phyloP scores from a whole-genome alignment of 768 basidiomycete species.

The Lyophyllum semitale region DNA sequence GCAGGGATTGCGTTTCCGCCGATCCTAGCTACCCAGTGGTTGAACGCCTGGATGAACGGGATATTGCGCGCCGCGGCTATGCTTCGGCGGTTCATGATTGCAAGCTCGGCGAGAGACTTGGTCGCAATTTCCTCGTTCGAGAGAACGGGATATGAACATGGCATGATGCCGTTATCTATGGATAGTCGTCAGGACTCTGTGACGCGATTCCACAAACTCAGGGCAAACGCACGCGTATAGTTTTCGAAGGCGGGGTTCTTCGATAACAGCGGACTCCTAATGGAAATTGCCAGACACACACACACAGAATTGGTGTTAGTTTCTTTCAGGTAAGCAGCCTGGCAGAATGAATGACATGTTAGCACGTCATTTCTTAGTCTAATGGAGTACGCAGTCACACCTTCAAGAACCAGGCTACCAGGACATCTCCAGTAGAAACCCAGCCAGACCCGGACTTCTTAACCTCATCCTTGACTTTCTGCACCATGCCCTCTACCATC shows the following conservation, averaged over 20 bases:
- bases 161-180: conserved; percentile 11
- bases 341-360: not conserved
- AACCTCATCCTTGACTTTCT: not conserved
- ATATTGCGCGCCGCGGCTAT: conserved; percentile 4
- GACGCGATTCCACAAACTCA: too few relatives aligned
- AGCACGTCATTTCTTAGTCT: not conserved
- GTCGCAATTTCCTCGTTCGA: not conserved
- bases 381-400: not conserved
- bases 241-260: conserved; percentile 1
- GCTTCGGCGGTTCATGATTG: not conserved
- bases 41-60: conserved; percentile 4
- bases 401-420: conserved; percentile 10
- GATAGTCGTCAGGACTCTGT: not conserved
- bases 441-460: not conserved
- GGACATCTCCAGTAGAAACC: conserved; percentile 6
- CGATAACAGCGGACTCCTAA: not conserved
- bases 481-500: not conserved
- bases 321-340: not conserved
- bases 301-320: not conserved
- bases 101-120: conserved; percentile 5
- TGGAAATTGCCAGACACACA: not conserved
- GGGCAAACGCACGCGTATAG: conserved; percentile 3
- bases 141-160: conserved; percentile 2
- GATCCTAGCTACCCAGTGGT: conserved; percentile 1
- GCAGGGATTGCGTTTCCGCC: conserved; percentile 6